Evolutionary conservation across 1,139 yeast genomes (phyloP).

Genomic region (Suhomyces panamericanus): DNA sequence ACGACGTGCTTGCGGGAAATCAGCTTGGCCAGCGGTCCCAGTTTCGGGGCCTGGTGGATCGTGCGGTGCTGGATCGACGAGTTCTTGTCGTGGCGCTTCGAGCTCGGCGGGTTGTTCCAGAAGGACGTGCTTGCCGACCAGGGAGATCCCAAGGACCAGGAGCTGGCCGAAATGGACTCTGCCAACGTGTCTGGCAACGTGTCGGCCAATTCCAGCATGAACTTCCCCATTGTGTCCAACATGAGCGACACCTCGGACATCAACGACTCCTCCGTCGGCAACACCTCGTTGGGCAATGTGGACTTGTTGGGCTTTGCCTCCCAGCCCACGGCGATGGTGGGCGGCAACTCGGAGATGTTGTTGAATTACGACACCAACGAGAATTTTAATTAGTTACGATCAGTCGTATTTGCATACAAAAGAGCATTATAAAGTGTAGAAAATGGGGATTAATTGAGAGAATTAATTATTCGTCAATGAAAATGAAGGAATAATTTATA

Average conservation of each 20-base stretch:
- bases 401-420: conserved; percentile 4
- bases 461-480: too few species aligned
- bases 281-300: conserved; percentile 18
- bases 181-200: conserved; percentile 10
- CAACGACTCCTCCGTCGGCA: conserved; percentile 9
- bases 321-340: conserved; percentile 5
- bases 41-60: conserved; percentile 79
- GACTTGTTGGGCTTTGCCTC: conserved; percentile 30
- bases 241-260: conserved; percentile 7
- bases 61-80: conserved; percentile 78
- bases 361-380: conserved; percentile 12
- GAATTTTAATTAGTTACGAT: conserved; percentile 7
- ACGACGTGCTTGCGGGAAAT: conserved; percentile 69
- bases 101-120: conserved; percentile 61
- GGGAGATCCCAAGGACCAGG: background rate
- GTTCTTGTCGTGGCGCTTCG: conserved; percentile 68
- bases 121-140: conserved; percentile 25
- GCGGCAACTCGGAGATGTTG: conserved; percentile 9
- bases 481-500: too few species aligned
- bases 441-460: too few species aligned
- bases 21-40: conserved; percentile 57
- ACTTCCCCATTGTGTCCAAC: conserved; percentile 3
- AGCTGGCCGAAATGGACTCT: conserved; percentile 5
- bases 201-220: conserved; percentile 8
- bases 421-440: background rate